Evolutionary conservation across 352 stramenopile species (phyloP), one percentile per base, ranked within the genome.

Genomic region (Aphanomyces stellatus): DNA sequence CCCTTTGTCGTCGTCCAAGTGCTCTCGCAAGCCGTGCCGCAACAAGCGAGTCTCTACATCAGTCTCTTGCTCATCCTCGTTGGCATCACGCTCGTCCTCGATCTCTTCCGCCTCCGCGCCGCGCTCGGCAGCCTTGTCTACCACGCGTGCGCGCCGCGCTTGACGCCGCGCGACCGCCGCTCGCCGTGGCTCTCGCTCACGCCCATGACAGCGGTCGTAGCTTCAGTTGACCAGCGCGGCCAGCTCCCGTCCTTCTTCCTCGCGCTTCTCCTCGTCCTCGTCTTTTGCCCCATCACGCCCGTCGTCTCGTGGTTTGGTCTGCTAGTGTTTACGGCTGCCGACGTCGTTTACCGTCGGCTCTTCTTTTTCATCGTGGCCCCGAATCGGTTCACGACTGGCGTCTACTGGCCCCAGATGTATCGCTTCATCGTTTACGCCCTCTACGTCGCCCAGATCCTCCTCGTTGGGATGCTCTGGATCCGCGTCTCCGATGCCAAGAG

Each of bases 391-490:
- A 89, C 78, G 0, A 73, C 76, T 1, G 85, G 80, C 27, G 78
- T 76, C 40, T 93, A 82, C 68, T 93, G 88, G 71, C 85, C 85
- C 41, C 84, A 82, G 43, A 80, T 93, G 59, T 93, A 92, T 68
- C 75, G 78, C 25, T 91, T 89, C 55, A 89, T 87, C 53, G 74
- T 93, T 40, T 80, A 79, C 4, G 82, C 82, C 42, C 60, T 93
- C 53, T 75, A 91, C 53, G 89, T 93, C 62, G 75, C 85, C 15
- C 85, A 93, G 73, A 71, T 91, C 48, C 81, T 93, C 51, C 89
- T 91, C 74, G 76, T 79, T 27, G 81, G 75, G 11, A 70, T 88
- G 62, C 67, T 93, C 33, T 83, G 79, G n/a, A 80, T 87, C 24
- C 91, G 91, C 74, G 73, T 67, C 41, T n/a, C 7, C 6, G 60